phyloP scores from a whole-genome alignment of 805 yeast genomes.

The Naumovozyma dairenensis region DNA sequence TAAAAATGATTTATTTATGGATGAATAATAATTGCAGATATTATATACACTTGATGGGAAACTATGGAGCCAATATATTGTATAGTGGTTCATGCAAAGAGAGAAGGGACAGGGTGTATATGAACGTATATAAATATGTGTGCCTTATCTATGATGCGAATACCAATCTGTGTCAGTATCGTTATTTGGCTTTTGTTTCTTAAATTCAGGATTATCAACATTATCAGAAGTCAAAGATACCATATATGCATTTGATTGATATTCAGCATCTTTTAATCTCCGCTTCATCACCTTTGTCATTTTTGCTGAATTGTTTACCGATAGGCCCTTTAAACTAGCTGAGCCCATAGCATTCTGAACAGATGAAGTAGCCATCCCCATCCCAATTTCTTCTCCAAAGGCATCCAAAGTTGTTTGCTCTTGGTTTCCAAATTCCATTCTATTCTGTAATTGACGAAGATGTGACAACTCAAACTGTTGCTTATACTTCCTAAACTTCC shows the following conservation, averaged over 20 bases:
- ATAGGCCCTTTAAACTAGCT: slow-evolving; percentile 21
- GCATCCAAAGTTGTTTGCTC: slow-evolving; percentile 55
- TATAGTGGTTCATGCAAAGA: no score
- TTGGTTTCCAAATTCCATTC: slow-evolving; percentile 69
- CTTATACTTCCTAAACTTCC: slow-evolving; percentile 66
- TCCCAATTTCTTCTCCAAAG: slow-evolving; percentile 72
- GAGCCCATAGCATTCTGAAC: slow-evolving; percentile 18
- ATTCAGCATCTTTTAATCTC: slow-evolving; percentile 31
- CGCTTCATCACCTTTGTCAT: slow-evolving; percentile 51
- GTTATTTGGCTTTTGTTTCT: neutral
- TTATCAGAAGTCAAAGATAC: slow-evolving; percentile 1
- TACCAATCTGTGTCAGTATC: slow-evolving; percentile 2
- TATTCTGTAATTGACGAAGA: slow-evolving; percentile 70
- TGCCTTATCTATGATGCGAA: slow-evolving; percentile 3
- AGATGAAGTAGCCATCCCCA: slow-evolving; percentile 51
- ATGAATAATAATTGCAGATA: no score
- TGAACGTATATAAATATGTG: slow-evolving; percentile 2
- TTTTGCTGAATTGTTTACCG: slow-evolving; percentile 43
- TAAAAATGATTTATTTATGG: no score
- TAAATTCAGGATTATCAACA: no score
- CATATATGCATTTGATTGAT: slow-evolving; percentile 11
- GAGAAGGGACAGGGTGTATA: no score
- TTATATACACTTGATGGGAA: neutral
- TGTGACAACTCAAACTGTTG: slow-evolving; percentile 77
- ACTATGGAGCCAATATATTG: no score